Conservation (phyloP, 768 basidiomycete species). For the Tulasnella sp. region DNA sequence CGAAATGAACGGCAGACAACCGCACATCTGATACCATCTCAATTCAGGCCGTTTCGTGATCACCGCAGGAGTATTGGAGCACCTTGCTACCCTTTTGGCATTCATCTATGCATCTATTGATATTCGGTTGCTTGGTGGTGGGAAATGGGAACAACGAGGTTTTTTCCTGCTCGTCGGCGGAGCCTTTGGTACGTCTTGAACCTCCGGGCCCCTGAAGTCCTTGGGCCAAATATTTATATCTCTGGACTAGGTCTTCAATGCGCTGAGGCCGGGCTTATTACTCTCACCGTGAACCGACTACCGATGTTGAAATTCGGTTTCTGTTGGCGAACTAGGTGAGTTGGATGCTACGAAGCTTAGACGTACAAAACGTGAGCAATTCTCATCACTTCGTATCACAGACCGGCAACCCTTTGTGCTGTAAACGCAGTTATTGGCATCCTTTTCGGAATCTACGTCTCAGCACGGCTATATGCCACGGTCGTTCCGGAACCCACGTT, state of each 20-base stretch:
- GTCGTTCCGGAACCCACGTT: neutral
- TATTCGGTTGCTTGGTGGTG: constrained; percentile 7
- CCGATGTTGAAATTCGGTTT: neutral
- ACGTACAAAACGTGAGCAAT: neutral
- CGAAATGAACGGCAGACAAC: too few relatives aligned
- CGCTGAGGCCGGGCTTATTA: neutral
- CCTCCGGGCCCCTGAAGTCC: neutral
- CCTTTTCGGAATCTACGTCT: constrained; percentile 5
- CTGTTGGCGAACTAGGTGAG: constrained; percentile 11
- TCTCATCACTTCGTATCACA: neutral
- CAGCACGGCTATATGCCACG: neutral
- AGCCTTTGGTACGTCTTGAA: neutral
- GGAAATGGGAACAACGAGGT: constrained; percentile 2
- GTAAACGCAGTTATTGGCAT: neutral
- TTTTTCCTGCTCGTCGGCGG: neutral
- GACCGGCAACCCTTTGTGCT: neutral
- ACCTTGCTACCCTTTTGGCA: neutral
- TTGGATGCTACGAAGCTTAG: neutral
- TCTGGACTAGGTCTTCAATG: constrained; percentile 2
- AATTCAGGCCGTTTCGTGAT: neutral
- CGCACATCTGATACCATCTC: neutral
- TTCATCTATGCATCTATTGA: neutral
- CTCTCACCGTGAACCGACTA: neutral
- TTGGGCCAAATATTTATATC: neutral
- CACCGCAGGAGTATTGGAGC: constrained; percentile 1